Percentiles rank a stretch among this genome's conserved stretches.
Evolutionary conservation across 768 basidiomycete species (phyloP).

Genomic region (Epithele typhae): DNA sequence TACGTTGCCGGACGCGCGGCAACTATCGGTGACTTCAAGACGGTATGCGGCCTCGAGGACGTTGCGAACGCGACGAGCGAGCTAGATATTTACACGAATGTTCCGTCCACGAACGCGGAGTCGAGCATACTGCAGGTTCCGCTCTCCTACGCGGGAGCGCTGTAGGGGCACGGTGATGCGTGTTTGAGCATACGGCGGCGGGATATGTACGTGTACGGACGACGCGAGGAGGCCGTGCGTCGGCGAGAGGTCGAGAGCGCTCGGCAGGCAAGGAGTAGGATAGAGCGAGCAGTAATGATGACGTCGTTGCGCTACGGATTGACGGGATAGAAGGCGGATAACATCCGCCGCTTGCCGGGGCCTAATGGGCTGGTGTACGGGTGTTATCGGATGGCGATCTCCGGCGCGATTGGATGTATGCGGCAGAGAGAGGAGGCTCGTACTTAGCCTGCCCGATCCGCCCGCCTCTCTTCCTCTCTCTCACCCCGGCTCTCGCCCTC

Average conservation of each 20-base stretch:
- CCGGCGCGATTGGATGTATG: slow-evolving; percentile 8
- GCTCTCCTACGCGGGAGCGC: slow-evolving; percentile 1
- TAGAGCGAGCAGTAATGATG: too few species aligned
- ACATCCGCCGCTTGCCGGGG: too few species aligned
- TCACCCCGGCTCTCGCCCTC: slow-evolving; percentile 6
- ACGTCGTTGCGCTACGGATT: too few species aligned
- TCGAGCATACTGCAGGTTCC: slow-evolving; percentile 7
- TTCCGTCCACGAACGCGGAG: slow-evolving; percentile 10
- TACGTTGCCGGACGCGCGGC: slow-evolving; percentile 27
- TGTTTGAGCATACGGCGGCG: too few species aligned
- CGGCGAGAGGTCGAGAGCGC: too few species aligned
- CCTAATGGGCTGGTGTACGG: neutral
- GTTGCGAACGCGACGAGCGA: slow-evolving; percentile 18
- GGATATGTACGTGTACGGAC: too few species aligned
- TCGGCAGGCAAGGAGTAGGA: too few species aligned
- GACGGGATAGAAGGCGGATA: too few species aligned
- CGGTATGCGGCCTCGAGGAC: slow-evolving; percentile 30
- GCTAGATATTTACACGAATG: slow-evolving; percentile 21
- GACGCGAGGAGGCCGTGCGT: too few species aligned
- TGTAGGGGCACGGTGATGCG: neutral
- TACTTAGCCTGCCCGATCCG: slow-evolving; percentile 6
- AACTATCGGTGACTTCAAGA: slow-evolving; percentile 34
- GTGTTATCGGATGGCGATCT: slow-evolving; percentile 22
- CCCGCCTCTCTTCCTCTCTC: slow-evolving; percentile 9
- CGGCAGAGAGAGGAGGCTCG: slow-evolving; percentile 1